Evolutionary conservation across 345 rosid species (phyloP), one percentile per base, ranked within the genome.

Genomic region (Gossypium raimondii): DNA sequence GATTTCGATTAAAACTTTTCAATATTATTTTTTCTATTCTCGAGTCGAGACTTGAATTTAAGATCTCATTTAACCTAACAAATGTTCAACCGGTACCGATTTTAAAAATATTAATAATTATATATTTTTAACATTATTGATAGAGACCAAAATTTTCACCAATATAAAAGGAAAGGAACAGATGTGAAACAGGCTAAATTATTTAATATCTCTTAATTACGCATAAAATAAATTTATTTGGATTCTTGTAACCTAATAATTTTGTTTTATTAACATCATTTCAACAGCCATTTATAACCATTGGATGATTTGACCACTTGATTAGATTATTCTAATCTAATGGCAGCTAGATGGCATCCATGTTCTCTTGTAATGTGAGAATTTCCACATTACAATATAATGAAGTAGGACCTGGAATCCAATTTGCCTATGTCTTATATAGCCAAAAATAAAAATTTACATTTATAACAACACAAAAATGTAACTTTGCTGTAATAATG

Each of bases 51-150:
- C 7, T 34, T 34, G 0, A 34, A 34, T 1, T 5, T 34, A 34
- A 34, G 7, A 34, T 34, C 7, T 1, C 6, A 34, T 5, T 34
- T 34, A 34, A 34, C 5, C 0, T 34, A 34, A 34, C 7, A 5
- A 34, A 34, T 34, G 0, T 34, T 34, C 7, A 34, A 34, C 0
- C 1, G 1, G 0, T 5, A 1, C 0, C 7, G 7, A 34, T 34
- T 34, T 34, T 34, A 0, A 5, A 34, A 5, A 34, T 34, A 34
- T 34, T 34, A 34, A 34, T 34, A 34, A 5, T 5, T 4, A 34
- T 4, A 34, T 34, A 34, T 34, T 34, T 34, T 34, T 34, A 34
- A 34, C 41, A 34, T 34, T 34, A 34, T 29, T 0, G 1, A 3
- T 3, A 29, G 4, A 29, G 0, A 34, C 41, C 6, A 34, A 34